Percentiles rank a stretch among this genome's conserved stretches.
These are phyloP conservation scores for Exidia glandulosa DNA, from an alignment of 768 basidiomycete species.

Conservation along the genomic window DNA sequence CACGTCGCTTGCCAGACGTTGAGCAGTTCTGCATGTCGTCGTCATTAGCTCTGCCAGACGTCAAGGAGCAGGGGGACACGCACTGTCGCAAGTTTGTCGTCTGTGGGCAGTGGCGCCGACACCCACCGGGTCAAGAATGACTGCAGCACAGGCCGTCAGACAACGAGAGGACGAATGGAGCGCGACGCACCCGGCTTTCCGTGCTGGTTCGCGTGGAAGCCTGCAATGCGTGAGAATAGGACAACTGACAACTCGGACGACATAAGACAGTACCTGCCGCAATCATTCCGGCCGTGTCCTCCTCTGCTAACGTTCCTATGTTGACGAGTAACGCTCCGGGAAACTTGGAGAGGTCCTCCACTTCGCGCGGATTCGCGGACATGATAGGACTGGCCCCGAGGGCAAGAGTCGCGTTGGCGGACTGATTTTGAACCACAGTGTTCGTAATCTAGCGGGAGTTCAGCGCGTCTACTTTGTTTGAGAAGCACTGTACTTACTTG, in stretches of 20 bases:
- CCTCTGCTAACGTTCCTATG: constrained; percentile 60
- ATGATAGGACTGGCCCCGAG: constrained; percentile 88
- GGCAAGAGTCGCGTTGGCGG: constrained; percentile 82
- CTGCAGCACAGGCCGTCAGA: constrained; percentile 44
- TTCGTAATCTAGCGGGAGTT: constrained; percentile 62
- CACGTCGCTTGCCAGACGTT: constrained; percentile 75
- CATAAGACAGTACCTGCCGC: constrained; percentile 54
- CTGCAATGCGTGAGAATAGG: neutral
- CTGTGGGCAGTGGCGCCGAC: constrained; percentile 73
- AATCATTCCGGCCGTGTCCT: constrained; percentile 61
- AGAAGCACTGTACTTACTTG: constrained; percentile 36
- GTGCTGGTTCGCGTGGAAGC: constrained; percentile 6
- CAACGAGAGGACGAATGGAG: constrained; percentile 25
- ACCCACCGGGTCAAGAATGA: constrained; percentile 89
- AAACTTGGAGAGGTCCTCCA: constrained; percentile 60
- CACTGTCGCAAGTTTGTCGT: constrained; percentile 48
- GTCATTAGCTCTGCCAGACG: neutral
- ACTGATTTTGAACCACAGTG: constrained; percentile 78
- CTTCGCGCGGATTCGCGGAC: constrained; percentile 76
- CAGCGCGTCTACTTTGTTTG: neutral
- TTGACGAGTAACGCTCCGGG: constrained; percentile 70
- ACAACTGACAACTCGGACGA: neutral
- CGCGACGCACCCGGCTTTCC: constrained; percentile 35
- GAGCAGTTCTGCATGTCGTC: constrained; percentile 42
- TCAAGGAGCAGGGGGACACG: constrained; percentile 6